Evolutionary conservation across 83 land plant species (phyloP).

Genomic region (Diphasiastrum complanatum): DNA sequence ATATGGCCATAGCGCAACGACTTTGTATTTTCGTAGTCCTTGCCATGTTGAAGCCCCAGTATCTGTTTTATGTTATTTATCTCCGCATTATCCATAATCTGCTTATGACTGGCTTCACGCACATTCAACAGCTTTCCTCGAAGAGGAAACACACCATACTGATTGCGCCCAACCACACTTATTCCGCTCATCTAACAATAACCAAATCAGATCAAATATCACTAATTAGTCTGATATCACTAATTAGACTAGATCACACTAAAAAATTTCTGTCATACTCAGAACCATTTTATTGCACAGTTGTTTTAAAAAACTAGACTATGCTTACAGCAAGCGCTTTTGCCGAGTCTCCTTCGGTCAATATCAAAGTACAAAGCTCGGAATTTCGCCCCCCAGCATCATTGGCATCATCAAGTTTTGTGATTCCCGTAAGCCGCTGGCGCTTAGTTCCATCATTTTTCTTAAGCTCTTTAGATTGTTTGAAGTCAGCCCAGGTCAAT

Average conservation of each 20-base stretch:
- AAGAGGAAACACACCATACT: constrained; percentile 89
- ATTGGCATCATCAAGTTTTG: constrained; percentile 94
- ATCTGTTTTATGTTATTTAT: constrained; percentile 73
- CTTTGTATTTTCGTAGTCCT: constrained; percentile 64
- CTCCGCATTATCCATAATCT: constrained; percentile 77
- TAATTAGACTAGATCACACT: no score
- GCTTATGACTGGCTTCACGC: constrained; percentile 77
- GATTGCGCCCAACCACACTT: constrained; percentile 78
- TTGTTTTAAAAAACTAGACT: no score
- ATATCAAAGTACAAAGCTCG: constrained; percentile 80
- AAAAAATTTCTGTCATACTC: no score
- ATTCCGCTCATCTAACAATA: constrained; percentile 99
- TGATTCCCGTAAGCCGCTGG: constrained; percentile 48
- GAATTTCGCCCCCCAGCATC: constrained; percentile 85
- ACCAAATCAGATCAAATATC: no score
- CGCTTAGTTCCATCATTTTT: constrained; percentile 91
- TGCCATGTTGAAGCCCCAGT: constrained; percentile 87
- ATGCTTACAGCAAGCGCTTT: constrained; percentile 91
- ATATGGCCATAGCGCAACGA: constrained; percentile 85
- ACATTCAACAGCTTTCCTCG: constrained; percentile 92
- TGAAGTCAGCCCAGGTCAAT: constrained; percentile 91
- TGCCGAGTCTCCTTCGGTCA: constrained; percentile 99
- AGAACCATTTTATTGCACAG: no score
- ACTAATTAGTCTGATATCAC: no score
- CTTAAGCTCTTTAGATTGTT: constrained; percentile 90